phyloP scores from a whole-genome alignment of 306 rosid genomes.

The Lotus japonicus region DNA sequence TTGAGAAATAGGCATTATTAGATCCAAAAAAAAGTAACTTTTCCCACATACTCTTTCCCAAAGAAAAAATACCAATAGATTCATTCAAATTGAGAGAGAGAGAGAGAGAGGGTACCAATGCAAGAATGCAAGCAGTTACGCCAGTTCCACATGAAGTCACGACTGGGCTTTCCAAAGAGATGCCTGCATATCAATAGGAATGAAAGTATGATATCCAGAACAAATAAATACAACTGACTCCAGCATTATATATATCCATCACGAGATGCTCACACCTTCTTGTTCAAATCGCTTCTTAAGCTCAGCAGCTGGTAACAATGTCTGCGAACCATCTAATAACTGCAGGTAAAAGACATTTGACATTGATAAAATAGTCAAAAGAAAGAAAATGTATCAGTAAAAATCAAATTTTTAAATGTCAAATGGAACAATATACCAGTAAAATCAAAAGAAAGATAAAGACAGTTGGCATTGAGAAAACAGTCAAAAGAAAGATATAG shows the following conservation, averaged over 20 bases:
- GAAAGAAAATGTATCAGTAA: not conserved
- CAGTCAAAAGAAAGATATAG: not conserved
- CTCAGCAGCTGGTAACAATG: slow-evolving; percentile 64
- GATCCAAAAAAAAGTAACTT: not conserved
- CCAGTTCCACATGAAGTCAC: slow-evolving; percentile 91
- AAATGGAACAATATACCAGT: not conserved
- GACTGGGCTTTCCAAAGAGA: slow-evolving; percentile 67
- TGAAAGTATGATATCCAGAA: not conserved
- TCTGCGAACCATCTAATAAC: slow-evolving; percentile 74
- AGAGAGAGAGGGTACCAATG: slow-evolving; percentile 51
- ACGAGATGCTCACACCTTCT: slow-evolving; percentile 39
- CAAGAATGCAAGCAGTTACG: slow-evolving; percentile 89
- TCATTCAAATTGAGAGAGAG: not conserved
- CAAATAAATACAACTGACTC: slow-evolving; percentile 1
- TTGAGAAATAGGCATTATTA: not conserved
- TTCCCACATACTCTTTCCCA: not conserved
- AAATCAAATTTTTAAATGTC: not conserved
- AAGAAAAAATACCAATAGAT: not conserved
- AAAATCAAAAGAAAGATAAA: not conserved
- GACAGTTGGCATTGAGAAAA: not conserved
- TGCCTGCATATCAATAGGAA: slow-evolving; percentile 44
- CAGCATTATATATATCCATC: not conserved
- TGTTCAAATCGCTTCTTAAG: slow-evolving; percentile 63
- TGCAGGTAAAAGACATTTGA: slow-evolving; percentile 26
- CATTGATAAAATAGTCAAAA: not conserved